These are phyloP conservation scores for Aspergillus novofumigatus DNA, from an alignment of 2,329 filamentous ascomycete genomes.

Conservation along the genomic window DNA sequence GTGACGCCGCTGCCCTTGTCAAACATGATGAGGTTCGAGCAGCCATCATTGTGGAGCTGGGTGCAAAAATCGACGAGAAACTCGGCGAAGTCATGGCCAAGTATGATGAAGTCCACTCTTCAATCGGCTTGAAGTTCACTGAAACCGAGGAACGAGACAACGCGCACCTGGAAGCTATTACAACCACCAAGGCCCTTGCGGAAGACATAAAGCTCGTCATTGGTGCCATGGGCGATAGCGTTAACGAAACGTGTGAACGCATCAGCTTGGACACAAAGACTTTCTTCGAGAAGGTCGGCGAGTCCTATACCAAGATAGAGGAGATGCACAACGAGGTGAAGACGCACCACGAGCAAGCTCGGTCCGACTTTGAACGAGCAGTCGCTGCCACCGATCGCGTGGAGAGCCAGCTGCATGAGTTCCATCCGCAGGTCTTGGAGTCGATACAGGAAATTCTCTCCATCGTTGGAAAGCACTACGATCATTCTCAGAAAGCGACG, in stretches of 20 bases:
- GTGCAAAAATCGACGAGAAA: slow-evolving; percentile 66
- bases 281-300: slow-evolving; percentile 77
- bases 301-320: slow-evolving; percentile 70
- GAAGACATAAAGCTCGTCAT: slow-evolving; percentile 85
- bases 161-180: slow-evolving; percentile 68
- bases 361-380: slow-evolving; percentile 73
- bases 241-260: slow-evolving; percentile 80
- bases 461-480: slow-evolving; percentile 80
- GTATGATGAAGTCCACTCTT: slow-evolving; percentile 77
- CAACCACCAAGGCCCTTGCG: slow-evolving; percentile 70
- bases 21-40: slow-evolving; percentile 59
- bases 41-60: slow-evolving; percentile 51
- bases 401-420: slow-evolving; percentile 73
- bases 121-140: slow-evolving; percentile 69
- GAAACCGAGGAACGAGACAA: slow-evolving; percentile 69
- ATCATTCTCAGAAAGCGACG: slow-evolving; percentile 70
- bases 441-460: slow-evolving; percentile 80
- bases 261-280: slow-evolving; percentile 83
- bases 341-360: slow-evolving; percentile 75
- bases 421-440: slow-evolving; percentile 83
- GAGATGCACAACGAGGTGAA: slow-evolving; percentile 68
- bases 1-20: slow-evolving; percentile 50
- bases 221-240: slow-evolving; percentile 74
- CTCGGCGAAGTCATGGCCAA: slow-evolving; percentile 77
- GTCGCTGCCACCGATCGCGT: slow-evolving; percentile 69